phyloP scores from a whole-genome alignment of 2,329 filamentous ascomycete species.

The Epichloe hybrida region DNA sequence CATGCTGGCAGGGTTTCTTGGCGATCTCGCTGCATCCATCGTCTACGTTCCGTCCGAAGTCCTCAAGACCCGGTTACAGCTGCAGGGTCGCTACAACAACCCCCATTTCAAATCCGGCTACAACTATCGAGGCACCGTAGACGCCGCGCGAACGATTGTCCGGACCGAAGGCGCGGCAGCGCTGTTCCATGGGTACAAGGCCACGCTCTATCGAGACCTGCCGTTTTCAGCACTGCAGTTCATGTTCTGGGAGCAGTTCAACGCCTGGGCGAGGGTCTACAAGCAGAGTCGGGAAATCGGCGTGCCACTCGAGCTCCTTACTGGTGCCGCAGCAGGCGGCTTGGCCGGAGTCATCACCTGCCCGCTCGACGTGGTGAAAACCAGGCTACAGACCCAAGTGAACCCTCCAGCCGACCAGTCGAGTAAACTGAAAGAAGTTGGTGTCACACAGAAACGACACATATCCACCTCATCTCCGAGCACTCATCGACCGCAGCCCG shows the following conservation, averaged over 20 bases:
- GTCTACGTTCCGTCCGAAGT: conserved; percentile 97
- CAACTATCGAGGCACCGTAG: conserved; percentile 77
- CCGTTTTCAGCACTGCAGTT: conserved; percentile 96
- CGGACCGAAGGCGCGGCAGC: conserved; percentile 70
- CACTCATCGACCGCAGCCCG: conserved; percentile 66
- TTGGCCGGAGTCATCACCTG: conserved; percentile 91
- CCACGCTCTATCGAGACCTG: conserved; percentile 84
- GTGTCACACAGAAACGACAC: conserved; percentile 45
- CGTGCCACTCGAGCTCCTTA: conserved; percentile 70
- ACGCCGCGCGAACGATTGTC: conserved; percentile 77
- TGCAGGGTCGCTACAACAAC: conserved; percentile 92
- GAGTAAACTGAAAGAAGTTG: conserved; percentile 18
- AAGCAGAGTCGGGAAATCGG: conserved; percentile 75
- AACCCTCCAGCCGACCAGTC: conserved; percentile 22
- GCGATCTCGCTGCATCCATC: conserved; percentile 81
- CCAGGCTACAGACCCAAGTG: conserved; percentile 85
- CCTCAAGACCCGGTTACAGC: conserved; percentile 87
- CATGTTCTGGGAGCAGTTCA: conserved; percentile 94
- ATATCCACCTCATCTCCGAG: conserved; percentile 88
- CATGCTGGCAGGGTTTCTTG: conserved; percentile 57
- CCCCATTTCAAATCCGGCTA: conserved; percentile 88
- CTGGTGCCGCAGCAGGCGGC: conserved; percentile 78
- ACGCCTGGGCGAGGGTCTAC: conserved; percentile 65
- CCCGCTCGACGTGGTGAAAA: conserved; percentile 94
- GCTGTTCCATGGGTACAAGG: conserved; percentile 93